A percentile compares a stretch with the other conserved stretches of the same genome.
These are phyloP conservation scores for Calophaca sinica DNA, from an alignment of 306 rosid genomes.

Conservation along the genomic window DNA sequence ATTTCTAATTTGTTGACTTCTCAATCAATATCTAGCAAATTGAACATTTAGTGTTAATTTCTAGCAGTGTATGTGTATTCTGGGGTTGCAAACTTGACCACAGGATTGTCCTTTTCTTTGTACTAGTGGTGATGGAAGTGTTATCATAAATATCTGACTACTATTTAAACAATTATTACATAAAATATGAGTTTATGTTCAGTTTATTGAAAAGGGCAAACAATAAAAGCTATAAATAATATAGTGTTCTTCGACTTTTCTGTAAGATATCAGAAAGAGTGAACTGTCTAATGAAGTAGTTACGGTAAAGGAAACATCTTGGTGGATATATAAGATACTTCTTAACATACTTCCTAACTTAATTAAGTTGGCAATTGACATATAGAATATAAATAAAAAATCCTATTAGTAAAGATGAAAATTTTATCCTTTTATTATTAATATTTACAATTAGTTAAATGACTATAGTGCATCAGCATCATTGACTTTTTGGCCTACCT, in stretches of 20 bases:
- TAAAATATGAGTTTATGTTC: slow-evolving; percentile 18
- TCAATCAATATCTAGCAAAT: slow-evolving; percentile 31
- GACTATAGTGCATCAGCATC: too few relatives aligned
- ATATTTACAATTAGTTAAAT: too few relatives aligned
- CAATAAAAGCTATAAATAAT: background rate
- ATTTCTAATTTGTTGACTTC: slow-evolving; percentile 40
- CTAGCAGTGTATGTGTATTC: slow-evolving; percentile 32
- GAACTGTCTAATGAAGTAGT: slow-evolving; percentile 32
- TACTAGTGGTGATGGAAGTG: slow-evolving; percentile 16
- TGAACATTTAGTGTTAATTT: slow-evolving; percentile 6
- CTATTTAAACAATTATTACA: background rate
- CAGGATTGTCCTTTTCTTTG: slow-evolving; percentile 31
- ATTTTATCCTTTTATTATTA: background rate
- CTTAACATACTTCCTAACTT: background rate
- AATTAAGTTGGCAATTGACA: slow-evolving; percentile 7
- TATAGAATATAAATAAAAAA: background rate
- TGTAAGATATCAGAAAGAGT: background rate
- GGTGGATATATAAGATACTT: background rate
- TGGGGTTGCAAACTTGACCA: slow-evolving; percentile 42
- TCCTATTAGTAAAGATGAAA: background rate
- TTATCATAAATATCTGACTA: slow-evolving; percentile 37
- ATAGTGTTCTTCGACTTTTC: slow-evolving; percentile 33
- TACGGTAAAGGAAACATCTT: slow-evolving; percentile 22
- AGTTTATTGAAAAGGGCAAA: slow-evolving; percentile 10
- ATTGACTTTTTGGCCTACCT: too few relatives aligned